Evolutionary conservation across 2,329 filamentous ascomycete species (phyloP), one percentile per base, ranked within the genome.

Genomic region (Phoma herbarum): DNA sequence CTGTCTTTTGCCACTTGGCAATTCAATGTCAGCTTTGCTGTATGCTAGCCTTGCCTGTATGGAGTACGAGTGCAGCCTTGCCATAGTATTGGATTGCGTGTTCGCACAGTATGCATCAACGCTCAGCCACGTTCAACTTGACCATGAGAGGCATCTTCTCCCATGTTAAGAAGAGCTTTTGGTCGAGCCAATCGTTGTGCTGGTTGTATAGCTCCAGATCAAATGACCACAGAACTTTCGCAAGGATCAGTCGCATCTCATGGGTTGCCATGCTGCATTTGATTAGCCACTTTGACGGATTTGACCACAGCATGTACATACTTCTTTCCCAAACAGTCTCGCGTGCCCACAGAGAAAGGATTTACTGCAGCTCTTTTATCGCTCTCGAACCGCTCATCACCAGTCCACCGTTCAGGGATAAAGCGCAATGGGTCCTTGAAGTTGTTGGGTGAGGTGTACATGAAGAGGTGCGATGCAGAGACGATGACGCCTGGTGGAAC

Each of bases 341-440:
- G 68, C 0, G 79, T 72, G 0, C 82, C 82, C 29, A 77, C 70
- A 1, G 75, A 78, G 62, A 84, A 84, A 1, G 81, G 70, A 25
- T 82, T 76, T 12, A 81, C 57, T n/a, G 69, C 78, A 5, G 64
- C 67, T 42, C 69, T 71, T 23, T 75, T 64, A 33, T 77, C 74
- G 14, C 62, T 59, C 0, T 59, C 65, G 18, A 66, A 78, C 4
- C 55, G 61, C 16, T 57, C 44, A 35, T 60, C 61, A 0, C 66
- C 68, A 3, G 78, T 51, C 79, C 80, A 82, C 22, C 80, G 68
- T 53, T 81, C 77, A 3, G 80, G 80, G 5, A 71, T 59, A 52
- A 79, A 83, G 6, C 61, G 56, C 6, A 70, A 48, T 0, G 79
- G 70, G 18, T 75, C 63, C 28, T 64, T 63, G 60, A 80, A 81